Evolutionary conservation across 176 grass and related monocot species (phyloP).

Genomic region (Triticum aestivum): IWGSC_CS_RefSeq_v2.1 NC_057799.1:625462160-625462659

Average conservation of each 20-base stretch:
- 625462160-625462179: background rate
- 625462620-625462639: background rate
- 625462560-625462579: background rate
- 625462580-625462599: background rate
- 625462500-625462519: background rate
- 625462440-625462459: constrained; percentile 14
- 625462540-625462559: constrained; percentile 13
- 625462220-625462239: background rate
- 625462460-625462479: background rate
- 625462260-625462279: background rate
- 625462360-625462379: background rate
- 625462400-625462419: background rate
- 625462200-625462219: background rate
- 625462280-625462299: background rate
- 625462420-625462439: background rate
- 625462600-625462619: background rate
- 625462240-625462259: background rate
- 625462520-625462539: background rate
- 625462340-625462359: background rate
- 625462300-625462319: background rate
- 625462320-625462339: background rate
- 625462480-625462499: constrained; percentile 14
- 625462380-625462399: background rate
- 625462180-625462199: background rate
- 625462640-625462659: background rate